A percentile compares a stretch with the other conserved stretches of the same genome.
Conservation (phyloP, 306 rosid genomes). For the Biancaea sappan region DNA sequence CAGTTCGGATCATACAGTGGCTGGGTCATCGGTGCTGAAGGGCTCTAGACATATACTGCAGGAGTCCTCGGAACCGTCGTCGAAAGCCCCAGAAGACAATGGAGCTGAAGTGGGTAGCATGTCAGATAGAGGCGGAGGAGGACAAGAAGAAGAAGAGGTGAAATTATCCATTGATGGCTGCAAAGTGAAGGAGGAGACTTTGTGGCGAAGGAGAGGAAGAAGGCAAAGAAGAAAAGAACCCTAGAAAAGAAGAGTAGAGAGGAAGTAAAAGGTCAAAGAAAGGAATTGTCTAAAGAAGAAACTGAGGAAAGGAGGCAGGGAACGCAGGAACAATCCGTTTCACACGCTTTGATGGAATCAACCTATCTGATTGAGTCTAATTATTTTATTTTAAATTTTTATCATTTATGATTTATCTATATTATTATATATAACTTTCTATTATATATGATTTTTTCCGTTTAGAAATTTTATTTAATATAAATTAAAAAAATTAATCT, state of each 20-base stretch:
- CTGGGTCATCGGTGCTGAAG: constrained; percentile 65
- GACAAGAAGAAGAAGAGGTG: constrained; percentile 41
- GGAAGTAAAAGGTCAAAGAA: constrained; percentile 46
- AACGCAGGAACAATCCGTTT: constrained; percentile 60
- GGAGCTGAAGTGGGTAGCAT: constrained; percentile 39
- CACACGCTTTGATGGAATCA: constrained; percentile 72
- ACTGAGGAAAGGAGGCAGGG: constrained; percentile 35
- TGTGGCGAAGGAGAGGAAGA: constrained; percentile 24
- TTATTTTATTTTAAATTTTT: neutral
- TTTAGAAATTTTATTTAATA: no score
- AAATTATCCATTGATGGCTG: constrained; percentile 47
- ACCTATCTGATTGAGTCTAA: constrained; percentile 13
- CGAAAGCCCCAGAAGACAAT: constrained; percentile 43
- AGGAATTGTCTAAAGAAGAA: constrained; percentile 30
- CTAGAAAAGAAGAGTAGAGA: constrained; percentile 35
- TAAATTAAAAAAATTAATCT: no score
- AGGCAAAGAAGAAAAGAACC: constrained; percentile 47
- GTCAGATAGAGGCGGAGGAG: constrained; percentile 30
- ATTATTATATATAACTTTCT: no score
- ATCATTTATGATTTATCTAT: no score
- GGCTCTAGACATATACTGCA: constrained; percentile 91
- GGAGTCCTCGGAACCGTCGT: constrained; percentile 64
- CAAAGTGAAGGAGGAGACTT: constrained; percentile 23
- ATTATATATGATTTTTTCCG: no score
- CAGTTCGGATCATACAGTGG: constrained; percentile 55